Evolutionary conservation across 306 rosid species (phyloP), one percentile per base, ranked within the genome.

Genomic region (Lotus japonicus): DNA sequence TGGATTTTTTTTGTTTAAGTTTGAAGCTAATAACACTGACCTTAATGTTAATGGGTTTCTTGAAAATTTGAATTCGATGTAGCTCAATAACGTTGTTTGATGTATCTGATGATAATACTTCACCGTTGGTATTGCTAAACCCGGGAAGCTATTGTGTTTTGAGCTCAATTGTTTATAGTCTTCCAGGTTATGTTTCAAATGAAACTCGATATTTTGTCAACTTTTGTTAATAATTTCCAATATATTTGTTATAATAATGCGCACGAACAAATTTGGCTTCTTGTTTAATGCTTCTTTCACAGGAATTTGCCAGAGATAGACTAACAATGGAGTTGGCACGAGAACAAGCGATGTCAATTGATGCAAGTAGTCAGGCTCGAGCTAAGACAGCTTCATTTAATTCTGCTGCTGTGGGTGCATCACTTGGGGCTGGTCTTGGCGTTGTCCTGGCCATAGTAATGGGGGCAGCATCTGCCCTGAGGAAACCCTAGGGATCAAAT

Each of bases 391-490:
- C 60, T 67, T 86, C 99, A 3, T 66, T 86, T 51, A 64, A 83
- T 68, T 76, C 99, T 35, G 96, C 99, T 13, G 86, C 97, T 10
- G 92, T 85, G 76, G 99, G 99, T 45, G 96, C 99, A 52, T 90
- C 97, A 11, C 56, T 90, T 9, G 99, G 99, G 15, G 99, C 99
- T 14, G 92, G 96, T 69, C 84, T 94, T 39, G 95, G 99, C 79
- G 57, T 94, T 81, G 89, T 86, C 13, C 70, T 94, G 46, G 99
- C 99, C 6, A 82, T 94, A 42, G 97, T 87, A 68, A 88, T 94
- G 96, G 99, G 98, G 50, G 99, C 99, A 62, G 97, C 99, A 61
- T 94, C 99, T 65, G 99, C 97, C 80, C 77, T 94, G 73, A 88
- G 99, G 87, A 90, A 90, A 72, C 99, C 99, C 42, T 94, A 80